A percentile compares a stretch with the other conserved stretches of the same genome.
Conservation (phyloP, 495 filamentous ascomycete genomes). For the Penicillium macrosclerotiorum region DNA sequence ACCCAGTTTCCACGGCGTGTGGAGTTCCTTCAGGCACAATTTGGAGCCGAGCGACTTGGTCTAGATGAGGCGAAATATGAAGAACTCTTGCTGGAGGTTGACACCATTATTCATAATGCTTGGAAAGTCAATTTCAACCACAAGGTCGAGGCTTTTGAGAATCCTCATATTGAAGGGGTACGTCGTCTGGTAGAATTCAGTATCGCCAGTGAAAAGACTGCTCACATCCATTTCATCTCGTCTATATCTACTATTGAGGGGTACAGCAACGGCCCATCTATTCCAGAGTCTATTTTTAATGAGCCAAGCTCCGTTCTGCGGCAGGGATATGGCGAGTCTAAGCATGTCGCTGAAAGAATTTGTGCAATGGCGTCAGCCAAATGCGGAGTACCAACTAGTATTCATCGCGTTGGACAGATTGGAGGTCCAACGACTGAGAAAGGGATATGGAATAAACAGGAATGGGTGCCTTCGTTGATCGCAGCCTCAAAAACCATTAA, state of each 20-base stretch:
- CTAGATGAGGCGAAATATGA: slow-evolving; percentile 13
- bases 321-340: slow-evolving; percentile 53
- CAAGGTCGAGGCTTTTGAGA: slow-evolving; percentile 48
- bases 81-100: slow-evolving; percentile 10
- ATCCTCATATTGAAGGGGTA: slow-evolving; percentile 50
- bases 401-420: slow-evolving; percentile 57
- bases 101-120: slow-evolving; percentile 57
- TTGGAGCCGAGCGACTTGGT: slow-evolving; percentile 7
- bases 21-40: slow-evolving; percentile 32
- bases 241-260: slow-evolving; percentile 40
- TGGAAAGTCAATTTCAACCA: slow-evolving; percentile 65
- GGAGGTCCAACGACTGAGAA: slow-evolving; percentile 37
- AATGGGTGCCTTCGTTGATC: slow-evolving; percentile 27
- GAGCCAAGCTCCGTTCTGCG: slow-evolving; percentile 33
- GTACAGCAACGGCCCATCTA: slow-evolving; percentile 11
- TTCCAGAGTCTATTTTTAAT: slow-evolving; percentile 38
- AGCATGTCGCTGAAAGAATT: slow-evolving; percentile 49
- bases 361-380: slow-evolving; percentile 40
- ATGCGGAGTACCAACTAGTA: slow-evolving; percentile 37
- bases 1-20: slow-evolving; percentile 16
- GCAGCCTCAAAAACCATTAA: slow-evolving; percentile 19
- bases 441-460: slow-evolving; percentile 28
- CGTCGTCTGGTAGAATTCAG: slow-evolving; percentile 51
- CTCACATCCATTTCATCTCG: slow-evolving; percentile 53
- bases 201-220: slow-evolving; percentile 19